Conservation (phyloP, 2,329 filamentous ascomycete genomes). For the Myriangium duriaei region DNA sequence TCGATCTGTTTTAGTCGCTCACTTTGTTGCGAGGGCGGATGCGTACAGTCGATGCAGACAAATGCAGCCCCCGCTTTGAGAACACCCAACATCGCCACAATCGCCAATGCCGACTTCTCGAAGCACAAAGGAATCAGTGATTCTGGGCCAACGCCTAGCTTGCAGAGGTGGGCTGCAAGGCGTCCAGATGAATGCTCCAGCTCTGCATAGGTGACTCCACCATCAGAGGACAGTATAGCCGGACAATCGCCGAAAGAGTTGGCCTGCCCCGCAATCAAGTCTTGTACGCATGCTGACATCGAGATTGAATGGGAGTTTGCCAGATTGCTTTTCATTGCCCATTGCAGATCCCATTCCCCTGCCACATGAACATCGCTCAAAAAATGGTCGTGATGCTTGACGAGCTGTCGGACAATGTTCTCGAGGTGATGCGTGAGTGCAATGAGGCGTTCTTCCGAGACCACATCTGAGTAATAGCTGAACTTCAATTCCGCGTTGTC, state of each 20-base stretch:
- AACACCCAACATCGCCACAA: constrained; percentile 17
- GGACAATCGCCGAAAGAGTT: constrained; percentile 12
- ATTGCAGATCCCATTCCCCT: no score
- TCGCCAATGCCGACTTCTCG: constrained; percentile 18
- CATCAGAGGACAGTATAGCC: constrained; percentile 19
- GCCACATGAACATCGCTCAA: background rate
- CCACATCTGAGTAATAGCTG: constrained; percentile 19
- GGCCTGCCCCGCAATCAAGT: constrained; percentile 14
- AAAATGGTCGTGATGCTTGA: background rate
- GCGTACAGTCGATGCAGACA: constrained; percentile 18
- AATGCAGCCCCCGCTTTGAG: constrained; percentile 22
- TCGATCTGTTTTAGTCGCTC: constrained; percentile 10
- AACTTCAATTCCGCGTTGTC: background rate
- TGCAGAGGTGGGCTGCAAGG: constrained; percentile 12
- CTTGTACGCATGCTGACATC: constrained; percentile 13
- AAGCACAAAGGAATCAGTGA: constrained; percentile 16
- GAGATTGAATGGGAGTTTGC: constrained; percentile 3
- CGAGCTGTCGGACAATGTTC: constrained; percentile 17
- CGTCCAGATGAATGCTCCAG: constrained; percentile 14
- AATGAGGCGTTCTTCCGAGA: constrained; percentile 20
- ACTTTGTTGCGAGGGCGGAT: constrained; percentile 17
- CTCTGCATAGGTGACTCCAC: constrained; percentile 17
- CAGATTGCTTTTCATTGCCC: background rate
- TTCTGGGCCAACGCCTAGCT: constrained; percentile 11
- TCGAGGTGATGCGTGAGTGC: constrained; percentile 21